Percentiles rank a stretch among this genome's conserved stretches.
These are phyloP conservation scores for Gnomoniopsis sp. DNA, from an alignment of 2,329 filamentous ascomycete species.

Conservation along the genomic window DNA sequence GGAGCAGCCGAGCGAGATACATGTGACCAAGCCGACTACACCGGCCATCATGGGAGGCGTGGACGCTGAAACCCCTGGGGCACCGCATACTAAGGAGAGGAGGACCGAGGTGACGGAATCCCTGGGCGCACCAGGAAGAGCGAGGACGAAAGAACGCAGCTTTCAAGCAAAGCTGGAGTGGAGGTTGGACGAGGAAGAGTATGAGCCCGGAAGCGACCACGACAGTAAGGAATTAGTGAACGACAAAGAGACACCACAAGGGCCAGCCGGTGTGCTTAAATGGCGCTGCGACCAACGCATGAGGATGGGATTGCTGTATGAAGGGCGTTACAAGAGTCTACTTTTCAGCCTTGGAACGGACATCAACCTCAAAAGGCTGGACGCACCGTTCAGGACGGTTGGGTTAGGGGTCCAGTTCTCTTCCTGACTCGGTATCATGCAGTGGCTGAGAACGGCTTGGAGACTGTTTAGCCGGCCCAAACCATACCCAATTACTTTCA, in stretches of 20 bases:
- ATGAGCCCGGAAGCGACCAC: slow-evolving; percentile 25
- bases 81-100: slow-evolving; percentile 8
- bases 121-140: slow-evolving; percentile 18
- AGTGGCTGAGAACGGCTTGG: background rate
- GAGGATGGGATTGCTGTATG: slow-evolving; percentile 84
- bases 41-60: background rate
- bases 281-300: slow-evolving; percentile 85
- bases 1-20: slow-evolving; percentile 11
- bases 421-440: slow-evolving; percentile 47
- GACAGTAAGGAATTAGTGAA: slow-evolving; percentile 16
- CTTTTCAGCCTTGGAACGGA: slow-evolving; percentile 87
- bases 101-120: background rate
- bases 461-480: too few species aligned
- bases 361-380: slow-evolving; percentile 72
- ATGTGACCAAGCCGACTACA: too few species aligned
- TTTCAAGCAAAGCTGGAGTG: slow-evolving; percentile 49
- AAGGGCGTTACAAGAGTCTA: slow-evolving; percentile 86
- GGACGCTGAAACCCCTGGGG: background rate
- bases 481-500: too few species aligned
- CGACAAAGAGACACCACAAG: slow-evolving; percentile 11
- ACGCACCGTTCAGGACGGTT: slow-evolving; percentile 73
- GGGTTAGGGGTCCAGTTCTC: slow-evolving; percentile 82
- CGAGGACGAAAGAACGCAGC: slow-evolving; percentile 34
- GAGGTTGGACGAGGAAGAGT: slow-evolving; percentile 38
- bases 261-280: slow-evolving; percentile 70